Conservation (phyloP, 192 early-diverging fungal species). For the Coemansia sp. region DNA sequence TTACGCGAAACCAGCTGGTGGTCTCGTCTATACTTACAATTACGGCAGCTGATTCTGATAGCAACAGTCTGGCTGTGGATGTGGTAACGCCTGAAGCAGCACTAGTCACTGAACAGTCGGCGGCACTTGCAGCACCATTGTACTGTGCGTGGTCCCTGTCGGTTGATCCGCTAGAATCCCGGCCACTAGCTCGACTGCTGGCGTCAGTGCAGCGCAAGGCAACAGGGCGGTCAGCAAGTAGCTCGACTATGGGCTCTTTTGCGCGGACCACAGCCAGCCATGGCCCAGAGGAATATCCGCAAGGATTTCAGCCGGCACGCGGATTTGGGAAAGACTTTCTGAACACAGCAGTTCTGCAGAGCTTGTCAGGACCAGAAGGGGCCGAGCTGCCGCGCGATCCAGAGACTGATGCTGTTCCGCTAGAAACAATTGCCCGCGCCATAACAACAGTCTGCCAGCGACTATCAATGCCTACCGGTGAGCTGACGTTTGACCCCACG, state of each 20-base stretch:
- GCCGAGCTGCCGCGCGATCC: conserved; percentile 19
- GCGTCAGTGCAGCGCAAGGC: conserved; percentile 6
- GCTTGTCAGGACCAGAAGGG: conserved; percentile 17
- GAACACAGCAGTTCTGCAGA: conserved; percentile 40
- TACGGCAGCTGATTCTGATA: conserved; percentile 5
- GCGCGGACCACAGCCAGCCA: not conserved
- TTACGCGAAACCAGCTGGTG: conserved; percentile 64
- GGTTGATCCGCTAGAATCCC: conserved; percentile 40
- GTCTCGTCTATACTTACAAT: conserved; percentile 47
- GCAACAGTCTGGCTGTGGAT: conserved; percentile 24
- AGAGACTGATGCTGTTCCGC: conserved; percentile 17
- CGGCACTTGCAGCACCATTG: conserved; percentile 33
- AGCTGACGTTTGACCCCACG: conserved; percentile 36
- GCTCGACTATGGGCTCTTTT: conserved; percentile 1
- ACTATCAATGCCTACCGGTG: conserved; percentile 34
- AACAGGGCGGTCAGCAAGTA: conserved; percentile 2
- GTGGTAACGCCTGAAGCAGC: conserved; percentile 43
- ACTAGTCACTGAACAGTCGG: conserved; percentile 16
- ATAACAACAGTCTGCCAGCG: conserved; percentile 23
- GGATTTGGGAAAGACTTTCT: conserved; percentile 50
- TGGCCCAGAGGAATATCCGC: not conserved
- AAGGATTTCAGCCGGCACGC: conserved; percentile 18
- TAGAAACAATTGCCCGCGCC: conserved; percentile 12
- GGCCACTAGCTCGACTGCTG: conserved; percentile 26
- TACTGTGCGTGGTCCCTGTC: conserved; percentile 45